phyloP scores from a whole-genome alignment of 352 stramenopile species.

The Phytophthora sp. region DNA sequence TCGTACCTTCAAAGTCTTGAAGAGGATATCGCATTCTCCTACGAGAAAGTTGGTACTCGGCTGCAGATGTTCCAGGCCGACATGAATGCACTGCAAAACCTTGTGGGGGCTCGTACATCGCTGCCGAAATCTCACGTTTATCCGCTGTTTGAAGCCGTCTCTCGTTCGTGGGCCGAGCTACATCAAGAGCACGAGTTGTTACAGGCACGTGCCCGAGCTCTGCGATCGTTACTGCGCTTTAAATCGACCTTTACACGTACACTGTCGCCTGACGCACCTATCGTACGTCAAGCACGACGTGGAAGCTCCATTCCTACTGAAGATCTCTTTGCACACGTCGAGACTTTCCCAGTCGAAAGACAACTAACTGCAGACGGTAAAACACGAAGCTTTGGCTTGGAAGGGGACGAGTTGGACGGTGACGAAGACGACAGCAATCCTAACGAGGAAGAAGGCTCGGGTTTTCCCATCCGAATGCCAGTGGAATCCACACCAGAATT shows the following conservation, averaged over 20 bases:
- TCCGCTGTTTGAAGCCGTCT: conserved; percentile 92
- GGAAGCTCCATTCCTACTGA: conserved; percentile 62
- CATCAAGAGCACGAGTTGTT: conserved; percentile 75
- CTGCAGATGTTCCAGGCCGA: conserved; percentile 75
- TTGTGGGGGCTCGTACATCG: conserved; percentile 88
- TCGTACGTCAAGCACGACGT: conserved; percentile 58
- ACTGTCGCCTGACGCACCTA: conserved; percentile 58
- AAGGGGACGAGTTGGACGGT: conserved; percentile 30
- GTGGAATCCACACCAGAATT: conserved; percentile 94
- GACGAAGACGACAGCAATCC: conserved; percentile 45
- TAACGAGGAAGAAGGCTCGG: conserved; percentile 50
- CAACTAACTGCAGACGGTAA: conserved; percentile 31
- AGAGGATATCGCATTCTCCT: conserved; percentile 90
- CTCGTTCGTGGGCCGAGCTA: conserved; percentile 85
- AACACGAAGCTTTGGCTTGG: conserved; percentile 19
- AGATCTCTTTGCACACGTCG: conserved; percentile 73
- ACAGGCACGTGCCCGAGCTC: conserved; percentile 65
- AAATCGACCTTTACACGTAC: conserved; percentile 77
- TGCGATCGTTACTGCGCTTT: conserved; percentile 76
- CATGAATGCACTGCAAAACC: conserved; percentile 68
- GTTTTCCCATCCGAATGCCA: conserved; percentile 81
- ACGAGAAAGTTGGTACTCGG: conserved; percentile 80
- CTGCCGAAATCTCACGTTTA: conserved; percentile 95
- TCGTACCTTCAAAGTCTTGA: conserved; percentile 91
- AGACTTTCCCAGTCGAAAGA: conserved; percentile 62